A percentile compares a stretch with the other conserved stretches of the same genome.
phyloP scores from a whole-genome alignment of 768 basidiomycete genomes.

The Glaciozyma martinii region DNA sequence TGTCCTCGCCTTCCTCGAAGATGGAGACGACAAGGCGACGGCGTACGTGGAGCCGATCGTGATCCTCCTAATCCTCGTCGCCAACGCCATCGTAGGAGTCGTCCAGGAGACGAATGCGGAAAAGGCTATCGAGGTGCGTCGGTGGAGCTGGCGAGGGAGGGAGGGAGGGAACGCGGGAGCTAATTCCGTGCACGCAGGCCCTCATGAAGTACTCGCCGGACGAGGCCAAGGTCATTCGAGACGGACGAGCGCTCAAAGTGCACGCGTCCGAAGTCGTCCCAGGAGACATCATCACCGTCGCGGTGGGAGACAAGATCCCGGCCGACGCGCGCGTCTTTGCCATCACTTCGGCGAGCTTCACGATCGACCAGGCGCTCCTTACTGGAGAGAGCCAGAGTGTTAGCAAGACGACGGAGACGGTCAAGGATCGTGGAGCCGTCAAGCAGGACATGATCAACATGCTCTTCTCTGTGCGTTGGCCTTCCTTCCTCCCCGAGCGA shows the following conservation, averaged over 20 bases:
- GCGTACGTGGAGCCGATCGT: slow-evolving; percentile 94
- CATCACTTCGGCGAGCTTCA: slow-evolving; percentile 84
- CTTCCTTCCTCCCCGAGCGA: not conserved
- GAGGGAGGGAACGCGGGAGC: not conserved
- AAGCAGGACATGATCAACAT: slow-evolving; percentile 99
- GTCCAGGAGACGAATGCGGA: slow-evolving; percentile 95
- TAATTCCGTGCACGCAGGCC: slow-evolving; percentile 50
- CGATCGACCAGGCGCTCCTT: slow-evolving; percentile 90
- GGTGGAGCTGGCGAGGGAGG: not conserved
- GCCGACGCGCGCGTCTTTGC: slow-evolving; percentile 86
- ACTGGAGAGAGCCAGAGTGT: slow-evolving; percentile 91
- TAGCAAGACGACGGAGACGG: slow-evolving; percentile 61
- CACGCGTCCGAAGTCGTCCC: slow-evolving; percentile 87
- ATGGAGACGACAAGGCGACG: slow-evolving; percentile 57
- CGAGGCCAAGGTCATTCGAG: slow-evolving; percentile 80
- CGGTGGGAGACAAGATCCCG: slow-evolving; percentile 90
- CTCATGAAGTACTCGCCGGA: slow-evolving; percentile 95
- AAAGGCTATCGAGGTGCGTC: slow-evolving; percentile 78
- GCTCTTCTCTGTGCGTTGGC: slow-evolving; percentile 66
- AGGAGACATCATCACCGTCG: slow-evolving; percentile 81
- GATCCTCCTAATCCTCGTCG: slow-evolving; percentile 88
- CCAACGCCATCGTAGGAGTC: slow-evolving; percentile 95
- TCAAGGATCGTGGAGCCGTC: slow-evolving; percentile 65
- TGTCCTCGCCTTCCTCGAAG: slow-evolving; percentile 78
- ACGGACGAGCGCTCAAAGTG: slow-evolving; percentile 58